Conservation (phyloP, 2,329 filamentous ascomycete genomes). For the Nannizziopsis barbatae region DNA sequence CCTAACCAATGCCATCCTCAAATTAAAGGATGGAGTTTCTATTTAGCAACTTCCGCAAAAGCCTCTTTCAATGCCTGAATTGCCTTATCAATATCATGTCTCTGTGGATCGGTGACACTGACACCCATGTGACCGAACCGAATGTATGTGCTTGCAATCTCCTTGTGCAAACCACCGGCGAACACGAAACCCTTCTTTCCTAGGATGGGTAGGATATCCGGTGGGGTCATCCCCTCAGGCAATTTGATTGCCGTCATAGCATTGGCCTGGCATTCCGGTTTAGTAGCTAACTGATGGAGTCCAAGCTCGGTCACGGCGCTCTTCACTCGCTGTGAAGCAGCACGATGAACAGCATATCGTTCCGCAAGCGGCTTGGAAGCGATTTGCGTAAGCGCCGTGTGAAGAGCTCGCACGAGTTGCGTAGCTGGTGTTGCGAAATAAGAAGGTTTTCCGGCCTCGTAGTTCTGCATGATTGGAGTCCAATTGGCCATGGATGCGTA, state of each 20-base stretch:
- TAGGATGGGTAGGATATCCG: conserved; percentile 75
- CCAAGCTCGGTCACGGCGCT: conserved; percentile 68
- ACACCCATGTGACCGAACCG: conserved; percentile 98
- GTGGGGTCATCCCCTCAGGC: conserved; percentile 67
- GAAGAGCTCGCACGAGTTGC: conserved; percentile 82
- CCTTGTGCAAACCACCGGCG: conserved; percentile 89
- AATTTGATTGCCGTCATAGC: conserved; percentile 98
- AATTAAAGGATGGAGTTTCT: conserved; percentile 21
- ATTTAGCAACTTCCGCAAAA: conserved; percentile 61
- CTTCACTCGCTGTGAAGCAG: conserved; percentile 76
- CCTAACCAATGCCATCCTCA: too few species aligned
- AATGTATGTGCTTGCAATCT: conserved; percentile 86
- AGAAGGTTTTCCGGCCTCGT: conserved; percentile 91
- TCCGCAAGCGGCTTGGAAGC: conserved; percentile 67
- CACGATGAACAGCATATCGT: conserved; percentile 70
- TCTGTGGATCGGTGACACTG: conserved; percentile 67
- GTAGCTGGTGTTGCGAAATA: conserved; percentile 97
- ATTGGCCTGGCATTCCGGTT: conserved; percentile 85
- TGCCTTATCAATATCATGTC: conserved; percentile 74
- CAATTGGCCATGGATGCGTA: conserved; percentile 97
- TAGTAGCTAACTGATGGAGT: conserved; percentile 71
- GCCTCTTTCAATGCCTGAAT: conserved; percentile 65
- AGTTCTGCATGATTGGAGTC: conserved; percentile 97
- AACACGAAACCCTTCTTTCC: conserved; percentile 84
- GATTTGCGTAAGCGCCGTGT: conserved; percentile 81